A percentile compares a stretch with the other conserved stretches of the same genome.
Evolutionary conservation across 2,329 filamentous ascomycete species (phyloP).

Genomic region (Ascochyta pisi): DNA sequence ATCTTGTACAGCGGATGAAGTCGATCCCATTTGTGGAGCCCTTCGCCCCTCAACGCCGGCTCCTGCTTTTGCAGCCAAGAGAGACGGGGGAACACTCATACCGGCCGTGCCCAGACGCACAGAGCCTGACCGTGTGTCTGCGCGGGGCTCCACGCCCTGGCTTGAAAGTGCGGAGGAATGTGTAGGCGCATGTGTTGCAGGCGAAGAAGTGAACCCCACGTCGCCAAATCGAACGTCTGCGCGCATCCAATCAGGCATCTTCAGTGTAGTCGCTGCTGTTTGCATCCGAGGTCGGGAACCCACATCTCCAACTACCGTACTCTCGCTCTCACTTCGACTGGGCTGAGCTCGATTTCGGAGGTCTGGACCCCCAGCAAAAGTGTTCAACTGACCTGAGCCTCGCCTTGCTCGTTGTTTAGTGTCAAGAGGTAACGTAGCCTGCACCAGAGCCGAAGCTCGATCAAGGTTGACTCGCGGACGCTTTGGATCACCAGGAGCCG

Average conservation of each 20-base stretch:
- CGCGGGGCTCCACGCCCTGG: not conserved
- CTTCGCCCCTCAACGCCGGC: not conserved
- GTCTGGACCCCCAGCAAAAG: not conserved
- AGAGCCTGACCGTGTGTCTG: not conserved
- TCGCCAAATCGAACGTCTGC: not conserved
- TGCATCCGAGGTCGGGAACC: not conserved
- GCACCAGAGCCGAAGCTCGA: conserved; percentile 13
- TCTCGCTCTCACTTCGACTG: not conserved
- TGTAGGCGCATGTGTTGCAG: not conserved
- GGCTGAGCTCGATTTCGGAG: not conserved
- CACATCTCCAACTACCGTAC: not conserved
- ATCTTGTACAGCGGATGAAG: not conserved
- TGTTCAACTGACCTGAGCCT: not conserved
- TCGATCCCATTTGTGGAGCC: not conserved
- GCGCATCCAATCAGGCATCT: conserved; percentile 6
- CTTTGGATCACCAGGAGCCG: conserved; percentile 4
- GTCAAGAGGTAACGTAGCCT: conserved; percentile 2
- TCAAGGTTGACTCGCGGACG: conserved; percentile 21
- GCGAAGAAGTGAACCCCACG: not conserved
- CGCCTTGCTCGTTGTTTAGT: not conserved
- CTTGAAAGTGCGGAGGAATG: not conserved
- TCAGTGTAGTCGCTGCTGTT: not conserved
- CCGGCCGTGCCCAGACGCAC: not conserved
- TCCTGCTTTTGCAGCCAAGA: not conserved
- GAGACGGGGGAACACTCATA: not conserved